Evolutionary conservation across 2,329 filamentous ascomycete genomes (phyloP).

Genomic region (Aureobasidium leucospermi): DNA sequence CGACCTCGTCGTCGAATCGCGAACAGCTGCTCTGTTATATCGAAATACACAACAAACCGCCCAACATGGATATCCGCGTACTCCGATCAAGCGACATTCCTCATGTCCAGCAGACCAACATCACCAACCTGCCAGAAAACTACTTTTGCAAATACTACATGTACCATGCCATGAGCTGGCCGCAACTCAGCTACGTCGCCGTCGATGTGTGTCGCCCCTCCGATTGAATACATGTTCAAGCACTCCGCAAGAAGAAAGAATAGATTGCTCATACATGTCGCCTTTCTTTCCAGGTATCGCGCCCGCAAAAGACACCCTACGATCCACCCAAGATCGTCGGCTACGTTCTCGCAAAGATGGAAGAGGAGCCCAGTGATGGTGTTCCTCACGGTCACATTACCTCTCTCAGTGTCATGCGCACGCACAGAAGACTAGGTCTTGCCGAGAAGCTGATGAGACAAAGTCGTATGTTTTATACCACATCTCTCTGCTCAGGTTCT

Average conservation of each 20-base stretch:
- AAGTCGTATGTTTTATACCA: conserved; percentile 58
- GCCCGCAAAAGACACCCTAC: conserved; percentile 68
- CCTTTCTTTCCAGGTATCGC: conserved; percentile 49
- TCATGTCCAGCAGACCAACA: conserved; percentile 94
- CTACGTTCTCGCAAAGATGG: conserved; percentile 99
- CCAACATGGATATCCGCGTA: conserved; percentile 77
- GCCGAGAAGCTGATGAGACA: conserved; percentile 98
- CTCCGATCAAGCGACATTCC: conserved; percentile 78
- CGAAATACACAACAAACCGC: background rate
- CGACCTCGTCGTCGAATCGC: background rate
- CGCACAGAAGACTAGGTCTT: conserved; percentile 81
- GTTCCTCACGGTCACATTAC: conserved; percentile 95
- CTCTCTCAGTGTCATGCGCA: conserved; percentile 89
- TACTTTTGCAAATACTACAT: conserved; percentile 99
- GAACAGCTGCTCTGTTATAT: background rate
- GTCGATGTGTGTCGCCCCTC: conserved; percentile 55
- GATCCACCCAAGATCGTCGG: conserved; percentile 96
- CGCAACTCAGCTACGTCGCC: conserved; percentile 91
- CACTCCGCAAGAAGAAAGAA: background rate
- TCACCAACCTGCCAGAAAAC: conserved; percentile 98
- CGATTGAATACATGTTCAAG: background rate
- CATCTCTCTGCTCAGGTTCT: background rate
- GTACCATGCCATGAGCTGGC: conserved; percentile 97
- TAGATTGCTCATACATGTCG: background rate
- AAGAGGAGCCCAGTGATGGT: conserved; percentile 89